Conservation (phyloP, 805 yeast species). For the Starmerella kuoi region DNA sequence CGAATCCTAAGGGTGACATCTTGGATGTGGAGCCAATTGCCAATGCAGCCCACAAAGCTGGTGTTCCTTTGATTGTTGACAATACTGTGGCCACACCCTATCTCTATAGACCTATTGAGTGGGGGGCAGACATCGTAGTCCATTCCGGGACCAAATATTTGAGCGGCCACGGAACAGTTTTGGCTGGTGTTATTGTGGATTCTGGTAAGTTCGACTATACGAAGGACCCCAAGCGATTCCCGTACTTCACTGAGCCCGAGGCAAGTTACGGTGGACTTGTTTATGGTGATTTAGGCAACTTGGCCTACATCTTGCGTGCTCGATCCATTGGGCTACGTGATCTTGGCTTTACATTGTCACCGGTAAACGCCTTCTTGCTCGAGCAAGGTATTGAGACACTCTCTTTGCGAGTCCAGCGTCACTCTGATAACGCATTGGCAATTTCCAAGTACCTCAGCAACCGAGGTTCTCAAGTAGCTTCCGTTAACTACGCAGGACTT, state of each 20-base stretch:
- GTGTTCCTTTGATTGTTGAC: conserved; percentile 64
- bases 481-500: conserved; percentile 91
- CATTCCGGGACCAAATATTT: conserved; percentile 90
- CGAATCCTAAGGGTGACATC: conserved; percentile 67
- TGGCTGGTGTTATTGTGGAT: conserved; percentile 78
- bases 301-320: conserved; percentile 20
- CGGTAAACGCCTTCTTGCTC: conserved; percentile 76
- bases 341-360: conserved; percentile 78
- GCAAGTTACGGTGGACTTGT: conserved; percentile 89
- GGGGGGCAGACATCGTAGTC: conserved; percentile 79
- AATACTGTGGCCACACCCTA: conserved; percentile 95
- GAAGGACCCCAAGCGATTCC: conserved; percentile 73
- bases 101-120: conserved; percentile 62
- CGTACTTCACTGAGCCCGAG: conserved; percentile 81
- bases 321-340: conserved; percentile 43
- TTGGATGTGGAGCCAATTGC: conserved; percentile 54
- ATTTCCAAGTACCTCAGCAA: conserved; percentile 67
- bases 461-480: conserved; percentile 53
- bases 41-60: conserved; percentile 58
- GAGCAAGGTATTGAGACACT: conserved; percentile 90
- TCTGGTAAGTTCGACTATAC: conserved; percentile 89
- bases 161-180: conserved; percentile 89
- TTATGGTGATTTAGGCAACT: conserved; percentile 45
- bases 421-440: conserved; percentile 65
- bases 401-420: conserved; percentile 88